Conservation (phyloP, 345 rosid genomes). For the Trapa bicornis region DNA sequence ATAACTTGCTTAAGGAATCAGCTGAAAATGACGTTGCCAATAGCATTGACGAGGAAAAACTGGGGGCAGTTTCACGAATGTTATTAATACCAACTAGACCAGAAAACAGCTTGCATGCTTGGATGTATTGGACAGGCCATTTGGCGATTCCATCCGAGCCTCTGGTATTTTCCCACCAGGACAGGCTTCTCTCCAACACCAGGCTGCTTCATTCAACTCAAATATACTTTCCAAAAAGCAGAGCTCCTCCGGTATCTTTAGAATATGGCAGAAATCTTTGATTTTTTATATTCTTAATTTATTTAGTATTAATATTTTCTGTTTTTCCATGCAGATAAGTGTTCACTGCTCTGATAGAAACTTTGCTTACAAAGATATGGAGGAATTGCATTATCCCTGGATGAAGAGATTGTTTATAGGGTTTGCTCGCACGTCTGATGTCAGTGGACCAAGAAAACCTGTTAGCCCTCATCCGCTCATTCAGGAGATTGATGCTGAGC, state of each 20-base stretch:
- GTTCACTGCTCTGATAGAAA: conserved; percentile 81
- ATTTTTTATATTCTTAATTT: background rate
- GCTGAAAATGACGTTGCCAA: conserved; percentile 30
- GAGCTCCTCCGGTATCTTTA: conserved; percentile 82
- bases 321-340: conserved; percentile 37
- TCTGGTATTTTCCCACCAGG: conserved; percentile 57
- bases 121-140: conserved; percentile 46
- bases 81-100: conserved; percentile 77
- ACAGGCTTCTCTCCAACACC: conserved; percentile 61
- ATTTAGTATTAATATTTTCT: background rate
- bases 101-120: conserved; percentile 36
- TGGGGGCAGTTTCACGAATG: conserved; percentile 77
- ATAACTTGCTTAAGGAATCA: conserved; percentile 41
- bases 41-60: conserved; percentile 35
- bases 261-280: background rate
- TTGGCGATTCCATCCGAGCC: conserved; percentile 59
- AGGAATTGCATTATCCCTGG: conserved; percentile 86
- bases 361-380: conserved; percentile 61
- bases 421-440: conserved; percentile 85
- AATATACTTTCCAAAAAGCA: conserved; percentile 69
- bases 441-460: conserved; percentile 81
- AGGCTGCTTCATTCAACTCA: conserved; percentile 78
- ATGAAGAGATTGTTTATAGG: conserved; percentile 78
- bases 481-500: conserved; percentile 76
- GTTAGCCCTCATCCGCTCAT: conserved; percentile 54